Conservation (phyloP, 768 basidiomycete genomes). For the Rhizopogon roseolus region DNA sequence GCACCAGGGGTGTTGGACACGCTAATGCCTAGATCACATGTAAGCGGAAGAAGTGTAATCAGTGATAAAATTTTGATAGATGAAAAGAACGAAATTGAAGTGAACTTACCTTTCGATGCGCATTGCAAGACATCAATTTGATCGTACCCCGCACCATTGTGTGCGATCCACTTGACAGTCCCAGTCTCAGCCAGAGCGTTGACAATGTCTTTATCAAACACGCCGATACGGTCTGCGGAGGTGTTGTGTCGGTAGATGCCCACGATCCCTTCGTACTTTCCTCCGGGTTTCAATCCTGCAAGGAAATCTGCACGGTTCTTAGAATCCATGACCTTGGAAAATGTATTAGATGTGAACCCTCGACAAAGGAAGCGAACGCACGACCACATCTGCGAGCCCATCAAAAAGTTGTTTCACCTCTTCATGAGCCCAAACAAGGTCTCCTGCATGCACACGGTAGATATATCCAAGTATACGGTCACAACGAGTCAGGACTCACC, state of each 20-base stretch:
- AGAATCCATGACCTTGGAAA: constrained; percentile 47
- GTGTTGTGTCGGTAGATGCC: constrained; percentile 79
- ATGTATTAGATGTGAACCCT: not conserved
- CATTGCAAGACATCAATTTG: constrained; percentile 76
- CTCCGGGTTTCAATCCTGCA: constrained; percentile 52
- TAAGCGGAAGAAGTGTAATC: not conserved
- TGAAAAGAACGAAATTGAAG: not conserved
- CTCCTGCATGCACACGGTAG: constrained; percentile 33
- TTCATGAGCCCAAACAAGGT: constrained; percentile 78
- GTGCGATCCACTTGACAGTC: constrained; percentile 80
- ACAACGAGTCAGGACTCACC: constrained; percentile 17
- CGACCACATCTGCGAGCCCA: constrained; percentile 70
- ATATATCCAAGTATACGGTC: not conserved
- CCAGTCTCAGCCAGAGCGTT: constrained; percentile 48
- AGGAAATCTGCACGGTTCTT: constrained; percentile 66
- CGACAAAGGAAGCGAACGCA: constrained; percentile 34
- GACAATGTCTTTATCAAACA: constrained; percentile 79
- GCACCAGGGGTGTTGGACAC: constrained; percentile 89
- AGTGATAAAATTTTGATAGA: not conserved
- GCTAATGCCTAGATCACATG: constrained; percentile 37
- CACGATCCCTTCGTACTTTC: constrained; percentile 68
- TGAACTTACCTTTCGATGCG: constrained; percentile 54
- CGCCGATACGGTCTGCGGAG: constrained; percentile 60
- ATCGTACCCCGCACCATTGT: constrained; percentile 93
- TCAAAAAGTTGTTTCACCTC: constrained; percentile 64